Conservation (phyloP, 257 asterid genomes). For the Thymus mandschuricus region DNA sequence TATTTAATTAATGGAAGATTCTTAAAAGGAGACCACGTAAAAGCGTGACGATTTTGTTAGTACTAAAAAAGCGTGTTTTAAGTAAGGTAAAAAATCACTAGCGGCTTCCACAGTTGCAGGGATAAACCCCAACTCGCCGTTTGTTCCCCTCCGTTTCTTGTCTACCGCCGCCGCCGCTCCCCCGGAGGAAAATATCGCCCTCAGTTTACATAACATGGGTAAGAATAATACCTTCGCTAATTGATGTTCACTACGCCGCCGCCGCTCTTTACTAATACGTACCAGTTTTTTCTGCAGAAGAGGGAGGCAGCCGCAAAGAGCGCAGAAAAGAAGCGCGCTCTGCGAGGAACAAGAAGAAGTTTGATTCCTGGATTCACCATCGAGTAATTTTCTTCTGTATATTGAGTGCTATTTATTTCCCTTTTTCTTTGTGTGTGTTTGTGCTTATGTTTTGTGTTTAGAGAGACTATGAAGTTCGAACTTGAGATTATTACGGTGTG, state of each 20-base stretch:
- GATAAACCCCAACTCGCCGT: no score
- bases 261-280: neutral
- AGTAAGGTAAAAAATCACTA: no score
- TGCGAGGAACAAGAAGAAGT: slow-evolving; percentile 56
- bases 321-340: slow-evolving; percentile 68
- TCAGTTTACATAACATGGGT: slow-evolving; percentile 28
- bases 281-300: slow-evolving; percentile 36
- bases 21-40: no score
- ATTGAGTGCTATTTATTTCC: neutral
- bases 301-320: slow-evolving; percentile 49
- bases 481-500: neutral
- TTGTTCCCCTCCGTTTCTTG: no score
- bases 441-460: neutral
- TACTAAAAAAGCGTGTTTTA: no score
- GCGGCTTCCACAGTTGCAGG: no score
- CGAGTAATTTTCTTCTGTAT: slow-evolving; percentile 37
- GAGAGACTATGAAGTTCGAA: neutral
- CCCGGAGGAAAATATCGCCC: neutral
- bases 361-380: slow-evolving; percentile 69
- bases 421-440: neutral
- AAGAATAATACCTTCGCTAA: neutral
- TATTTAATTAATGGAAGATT: no score
- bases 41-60: no score
- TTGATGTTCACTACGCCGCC: neutral
- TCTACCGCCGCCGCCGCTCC: no score